phyloP scores from a whole-genome alignment of 495 filamentous ascomycete species.

The Antarctomyces pellizariae region DNA sequence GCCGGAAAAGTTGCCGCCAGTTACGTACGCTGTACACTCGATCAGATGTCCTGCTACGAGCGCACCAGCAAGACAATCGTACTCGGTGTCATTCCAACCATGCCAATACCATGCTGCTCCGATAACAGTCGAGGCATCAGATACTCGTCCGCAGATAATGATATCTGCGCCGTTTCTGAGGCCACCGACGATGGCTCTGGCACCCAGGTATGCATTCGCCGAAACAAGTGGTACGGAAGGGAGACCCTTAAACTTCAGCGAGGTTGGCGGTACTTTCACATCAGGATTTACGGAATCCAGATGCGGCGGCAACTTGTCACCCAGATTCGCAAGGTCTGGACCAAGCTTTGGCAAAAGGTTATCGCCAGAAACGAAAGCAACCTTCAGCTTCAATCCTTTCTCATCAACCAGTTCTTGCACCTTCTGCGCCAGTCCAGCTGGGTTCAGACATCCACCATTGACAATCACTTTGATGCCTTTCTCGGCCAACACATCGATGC shows the following conservation, averaged over 20 bases:
- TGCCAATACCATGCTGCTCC: slow-evolving; percentile 16
- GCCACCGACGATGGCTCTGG: slow-evolving; percentile 23
- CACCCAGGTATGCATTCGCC: slow-evolving; percentile 27
- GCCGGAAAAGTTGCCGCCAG: slow-evolving; percentile 31
- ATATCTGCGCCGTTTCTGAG: slow-evolving; percentile 29
- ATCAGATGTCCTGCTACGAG: slow-evolving; percentile 31
- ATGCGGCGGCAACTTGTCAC: slow-evolving; percentile 6
- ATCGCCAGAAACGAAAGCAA: slow-evolving; percentile 25
- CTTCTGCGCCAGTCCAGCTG: slow-evolving; percentile 9
- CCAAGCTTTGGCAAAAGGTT: slow-evolving; percentile 5
- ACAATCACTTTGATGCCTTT: slow-evolving; percentile 15
- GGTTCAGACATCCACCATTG: slow-evolving; percentile 14
- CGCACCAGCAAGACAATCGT: slow-evolving; percentile 21
- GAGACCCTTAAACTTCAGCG: neutral
- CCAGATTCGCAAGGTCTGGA: slow-evolving; percentile 1
- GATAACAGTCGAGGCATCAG: slow-evolving; percentile 30
- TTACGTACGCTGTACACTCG: slow-evolving; percentile 30
- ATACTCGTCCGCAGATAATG: slow-evolving; percentile 29
- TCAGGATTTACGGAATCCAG: no score
- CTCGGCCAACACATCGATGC: slow-evolving; percentile 9
- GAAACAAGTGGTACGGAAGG: slow-evolving; percentile 4
- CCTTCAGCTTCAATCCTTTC: slow-evolving; percentile 11
- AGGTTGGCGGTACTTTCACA: no score
- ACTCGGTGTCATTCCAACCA: slow-evolving; percentile 3
- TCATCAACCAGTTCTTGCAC: slow-evolving; percentile 6